Evolutionary conservation across 1,284 basidiomycete genomes (phyloP).

Genomic region (Puccinia polysora): DNA sequence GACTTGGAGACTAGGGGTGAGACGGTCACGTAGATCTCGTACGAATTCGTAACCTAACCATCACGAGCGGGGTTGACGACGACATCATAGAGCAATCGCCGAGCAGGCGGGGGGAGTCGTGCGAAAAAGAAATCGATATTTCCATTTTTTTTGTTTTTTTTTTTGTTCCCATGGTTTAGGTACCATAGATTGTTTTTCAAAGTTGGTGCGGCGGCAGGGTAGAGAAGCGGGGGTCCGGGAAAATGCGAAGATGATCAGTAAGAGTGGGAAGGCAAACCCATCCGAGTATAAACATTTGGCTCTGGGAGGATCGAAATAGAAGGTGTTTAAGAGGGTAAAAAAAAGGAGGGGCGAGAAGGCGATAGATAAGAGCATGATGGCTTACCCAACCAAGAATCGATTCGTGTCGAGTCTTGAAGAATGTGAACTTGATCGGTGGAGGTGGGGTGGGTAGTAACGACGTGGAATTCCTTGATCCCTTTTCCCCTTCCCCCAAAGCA

Average conservation of each 20-base stretch:
- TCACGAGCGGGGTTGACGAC: conserved; percentile 41
- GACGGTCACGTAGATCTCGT: conserved; percentile 81
- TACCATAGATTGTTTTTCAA: too few relatives aligned
- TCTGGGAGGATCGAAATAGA: too few relatives aligned
- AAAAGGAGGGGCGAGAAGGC: neutral
- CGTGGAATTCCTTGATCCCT: conserved; percentile 11
- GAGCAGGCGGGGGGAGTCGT: neutral
- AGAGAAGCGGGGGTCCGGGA: too few relatives aligned
- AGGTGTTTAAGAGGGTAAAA: too few relatives aligned
- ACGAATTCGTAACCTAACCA: conserved; percentile 76
- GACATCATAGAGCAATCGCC: neutral
- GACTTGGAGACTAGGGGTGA: conserved; percentile 78
- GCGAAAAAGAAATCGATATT: too few relatives aligned
- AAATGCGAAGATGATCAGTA: too few relatives aligned
- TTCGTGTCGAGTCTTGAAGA: conserved; percentile 75
- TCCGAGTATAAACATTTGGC: too few relatives aligned
- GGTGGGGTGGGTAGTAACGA: conserved; percentile 58
- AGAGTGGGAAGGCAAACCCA: too few relatives aligned
- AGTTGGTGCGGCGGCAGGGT: too few relatives aligned
- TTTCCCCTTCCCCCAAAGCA: conserved; percentile 54
- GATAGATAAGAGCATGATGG: conserved; percentile 16
- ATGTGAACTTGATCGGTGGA: conserved; percentile 66
- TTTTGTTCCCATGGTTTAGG: too few relatives aligned
- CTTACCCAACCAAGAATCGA: conserved; percentile 82
- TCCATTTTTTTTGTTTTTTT: too few relatives aligned